These are phyloP conservation scores for Phytophthora boehmeriae DNA, from an alignment of 352 stramenopile species.

Conservation along the genomic window DNA sequence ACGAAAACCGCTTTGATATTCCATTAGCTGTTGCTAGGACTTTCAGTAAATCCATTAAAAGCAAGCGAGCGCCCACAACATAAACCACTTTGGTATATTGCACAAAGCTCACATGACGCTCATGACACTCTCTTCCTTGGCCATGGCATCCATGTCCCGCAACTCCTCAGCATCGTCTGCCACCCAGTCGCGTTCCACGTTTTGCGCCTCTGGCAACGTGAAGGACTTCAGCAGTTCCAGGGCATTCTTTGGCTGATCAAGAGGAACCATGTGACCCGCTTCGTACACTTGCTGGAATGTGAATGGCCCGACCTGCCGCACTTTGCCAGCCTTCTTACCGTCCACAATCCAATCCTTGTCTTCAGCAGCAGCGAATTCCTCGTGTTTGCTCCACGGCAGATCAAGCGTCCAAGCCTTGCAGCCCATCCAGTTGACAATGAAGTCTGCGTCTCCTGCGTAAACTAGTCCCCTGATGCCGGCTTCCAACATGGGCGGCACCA, in stretches of 20 bases:
- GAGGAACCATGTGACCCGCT: conserved; percentile 96
- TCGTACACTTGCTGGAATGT: conserved; percentile 96
- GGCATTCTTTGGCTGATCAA: conserved; percentile 93
- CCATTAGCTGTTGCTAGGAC: conserved; percentile 20
- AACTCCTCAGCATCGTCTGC: conserved; percentile 22
- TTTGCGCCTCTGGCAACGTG: conserved; percentile 47
- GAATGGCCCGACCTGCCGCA: conserved; percentile 71
- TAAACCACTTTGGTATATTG: conserved; percentile 4
- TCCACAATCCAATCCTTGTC: conserved; percentile 72
- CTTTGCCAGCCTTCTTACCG: conserved; percentile 61
- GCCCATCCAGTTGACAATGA: conserved; percentile 98
- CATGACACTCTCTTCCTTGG: conserved; percentile 45
- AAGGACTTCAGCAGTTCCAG: conserved; percentile 96
- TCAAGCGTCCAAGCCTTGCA: conserved; percentile 96
- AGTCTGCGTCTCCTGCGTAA: conserved; percentile 97
- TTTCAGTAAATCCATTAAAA: background rate
- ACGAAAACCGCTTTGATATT: conserved; percentile 37
- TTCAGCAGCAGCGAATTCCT: conserved; percentile 49
- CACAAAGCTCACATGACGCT: conserved; percentile 37
- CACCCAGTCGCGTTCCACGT: conserved; percentile 23
- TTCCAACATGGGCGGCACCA: conserved; percentile 92
- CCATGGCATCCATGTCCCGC: conserved; percentile 30
- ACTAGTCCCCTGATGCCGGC: conserved; percentile 92
- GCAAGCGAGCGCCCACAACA: conserved; percentile 3
- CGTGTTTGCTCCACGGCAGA: conserved; percentile 90